Conservation (phyloP, 768 basidiomycete species). For the Coprinopsis sp. region DNA sequence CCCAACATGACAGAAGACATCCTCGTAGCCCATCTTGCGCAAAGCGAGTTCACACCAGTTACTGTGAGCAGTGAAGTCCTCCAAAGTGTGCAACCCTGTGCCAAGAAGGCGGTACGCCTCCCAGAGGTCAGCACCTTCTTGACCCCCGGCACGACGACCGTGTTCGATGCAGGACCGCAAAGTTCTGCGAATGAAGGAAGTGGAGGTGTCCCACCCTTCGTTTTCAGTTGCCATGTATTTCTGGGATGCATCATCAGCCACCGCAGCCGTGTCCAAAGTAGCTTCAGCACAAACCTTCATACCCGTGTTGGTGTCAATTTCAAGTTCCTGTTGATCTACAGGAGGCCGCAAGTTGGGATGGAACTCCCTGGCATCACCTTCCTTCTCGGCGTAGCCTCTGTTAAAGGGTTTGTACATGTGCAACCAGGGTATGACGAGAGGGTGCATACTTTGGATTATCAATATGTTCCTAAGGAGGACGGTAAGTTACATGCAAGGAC, state of each 20-base stretch:
- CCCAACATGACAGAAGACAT: conserved; percentile 81
- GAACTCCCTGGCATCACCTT: conserved; percentile 66
- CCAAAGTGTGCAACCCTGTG: conserved; percentile 61
- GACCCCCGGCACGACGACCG: conserved; percentile 54
- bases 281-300: too few species aligned
- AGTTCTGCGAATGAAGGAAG: conserved; percentile 58
- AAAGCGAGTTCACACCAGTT: conserved; percentile 78
- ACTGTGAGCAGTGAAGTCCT: conserved; percentile 74
- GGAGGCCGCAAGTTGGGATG: conserved; percentile 74
- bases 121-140: conserved; percentile 52
- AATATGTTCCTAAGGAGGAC: conserved; percentile 61
- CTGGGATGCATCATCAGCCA: too few species aligned
- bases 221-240: conserved; percentile 76
- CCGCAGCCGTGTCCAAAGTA: too few species aligned
- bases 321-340: conserved; percentile 64
- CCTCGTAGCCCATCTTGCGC: conserved; percentile 59
- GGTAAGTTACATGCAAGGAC: too few species aligned
- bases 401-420: not conserved
- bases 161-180: conserved; percentile 62
- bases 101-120: conserved; percentile 72
- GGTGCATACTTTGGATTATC: conserved; percentile 64
- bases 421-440: not conserved
- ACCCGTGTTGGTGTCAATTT: conserved; percentile 73
- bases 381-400: conserved; percentile 65
- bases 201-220: conserved; percentile 71